Evolutionary conservation across 2,329 filamentous ascomycete species (phyloP), one percentile per base, ranked within the genome.

Genomic region (Colletotrichum chlorophyti): DNA sequence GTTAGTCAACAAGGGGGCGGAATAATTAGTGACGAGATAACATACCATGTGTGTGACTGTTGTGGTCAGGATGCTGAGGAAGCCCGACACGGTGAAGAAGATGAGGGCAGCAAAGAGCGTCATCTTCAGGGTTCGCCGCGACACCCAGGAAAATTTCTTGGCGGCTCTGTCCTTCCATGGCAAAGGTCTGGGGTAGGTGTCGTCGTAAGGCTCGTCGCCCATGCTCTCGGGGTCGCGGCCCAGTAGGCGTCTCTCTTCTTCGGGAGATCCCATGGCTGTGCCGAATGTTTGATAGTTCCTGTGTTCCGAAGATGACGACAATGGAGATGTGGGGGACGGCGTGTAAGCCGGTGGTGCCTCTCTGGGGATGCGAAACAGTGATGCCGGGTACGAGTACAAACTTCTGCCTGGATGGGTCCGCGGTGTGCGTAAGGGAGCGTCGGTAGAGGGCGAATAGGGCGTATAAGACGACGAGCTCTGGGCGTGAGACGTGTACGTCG

Each of bases 281-380:
- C 66, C 58, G 65, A 83, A 80, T 7, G 80, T 82, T 58, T 72
- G 76, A 65, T 83, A 81, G 60, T 72, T 75, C 52, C 60, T 68
- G 45, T 43, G 54, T 24, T 53, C 53, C 14, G 68, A 68, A 11
- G 76, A 75, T 19, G 72, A 70, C 14, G 72, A 59, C 3, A 63
- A 57, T 66, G 58, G 58, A 11, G 58, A 60, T 10, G 58, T 58
- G 40, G 58, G 69, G 12, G 74, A 77, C 7, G 79, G 79, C 3
- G 77, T 79, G 66, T 83, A 83, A 9, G 81, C 81, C 6, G 81
- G 81, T 9, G 81, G 81, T 6, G 80, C 79, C 53, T 80, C 78
- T 35, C 64, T 60, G 3, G 65, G 69, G 31, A 63, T 57, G 58
- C 61, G 58, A 23, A 60, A 60, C 11, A 60, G 27, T 12, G 54